Conservation (phyloP, 2,329 filamentous ascomycete species). For the Kalmusia sp. region DNA sequence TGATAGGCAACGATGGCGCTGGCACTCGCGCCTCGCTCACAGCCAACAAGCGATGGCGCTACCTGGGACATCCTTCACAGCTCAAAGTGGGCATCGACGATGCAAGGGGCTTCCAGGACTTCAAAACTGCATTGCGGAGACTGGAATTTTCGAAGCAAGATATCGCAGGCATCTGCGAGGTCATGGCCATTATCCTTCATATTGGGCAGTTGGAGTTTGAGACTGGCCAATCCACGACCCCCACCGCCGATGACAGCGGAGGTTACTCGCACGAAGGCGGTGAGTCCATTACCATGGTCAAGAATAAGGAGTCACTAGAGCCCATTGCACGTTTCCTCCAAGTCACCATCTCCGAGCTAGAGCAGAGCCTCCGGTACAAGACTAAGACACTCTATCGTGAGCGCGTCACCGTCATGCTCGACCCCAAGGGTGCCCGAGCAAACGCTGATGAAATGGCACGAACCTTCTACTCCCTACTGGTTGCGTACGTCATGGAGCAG, state of each 20-base stretch:
- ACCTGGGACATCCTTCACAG: slow-evolving; percentile 94
- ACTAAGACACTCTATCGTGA: slow-evolving; percentile 96
- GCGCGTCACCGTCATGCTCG: slow-evolving; percentile 97
- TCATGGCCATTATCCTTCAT: slow-evolving; percentile 92
- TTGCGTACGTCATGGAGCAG: slow-evolving; percentile 90
- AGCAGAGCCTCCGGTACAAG: slow-evolving; percentile 90
- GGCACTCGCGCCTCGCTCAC: slow-evolving; percentile 62
- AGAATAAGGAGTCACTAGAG: slow-evolving; percentile 87
- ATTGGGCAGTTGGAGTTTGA: slow-evolving; percentile 96
- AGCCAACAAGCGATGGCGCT: slow-evolving; percentile 88
- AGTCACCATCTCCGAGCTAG: slow-evolving; percentile 79
- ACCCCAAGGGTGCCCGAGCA: slow-evolving; percentile 84
- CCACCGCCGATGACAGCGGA: slow-evolving; percentile 86
- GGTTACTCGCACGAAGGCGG: slow-evolving; percentile 96
- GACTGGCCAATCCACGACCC: slow-evolving; percentile 79
- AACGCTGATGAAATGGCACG: slow-evolving; percentile 95
- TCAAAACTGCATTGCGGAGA: slow-evolving; percentile 94
- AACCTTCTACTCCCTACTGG: slow-evolving; percentile 90
- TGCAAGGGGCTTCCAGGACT: slow-evolving; percentile 91
- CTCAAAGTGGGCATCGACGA: slow-evolving; percentile 98
- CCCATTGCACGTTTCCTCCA: slow-evolving; percentile 95
- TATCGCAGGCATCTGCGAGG: slow-evolving; percentile 96
- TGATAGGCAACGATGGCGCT: slow-evolving; percentile 59
- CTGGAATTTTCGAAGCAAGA: slow-evolving; percentile 92
- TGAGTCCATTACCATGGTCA: slow-evolving; percentile 83